Base-by-base conservation (phyloP, 225 moss, liverwort and hornwort species). In the Pseudoscleropodium purum region DNA sequence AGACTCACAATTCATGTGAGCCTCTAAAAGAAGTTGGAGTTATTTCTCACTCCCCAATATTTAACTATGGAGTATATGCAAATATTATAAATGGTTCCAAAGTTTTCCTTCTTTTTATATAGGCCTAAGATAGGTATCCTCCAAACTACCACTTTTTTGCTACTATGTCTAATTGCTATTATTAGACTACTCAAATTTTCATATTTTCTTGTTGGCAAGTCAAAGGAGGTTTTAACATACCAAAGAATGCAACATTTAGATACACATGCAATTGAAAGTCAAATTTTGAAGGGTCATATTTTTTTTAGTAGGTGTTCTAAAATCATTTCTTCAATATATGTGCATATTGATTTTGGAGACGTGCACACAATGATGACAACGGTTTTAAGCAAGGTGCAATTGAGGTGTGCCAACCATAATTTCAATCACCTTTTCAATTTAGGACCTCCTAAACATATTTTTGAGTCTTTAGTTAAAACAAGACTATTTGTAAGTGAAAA, bases 321-420 rank as follows among this genome's bases (percentile, higher is more conserved):
- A 68, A 23, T 24, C 0, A 0, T 24, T 13, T 39, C 25, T 41
- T 72, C 26, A 26, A 41, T 8, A 26, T 26, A 25, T 4, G 1
- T 70, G 8, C 14, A 70, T 8, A 39, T 70, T n/a, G 24, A 25
- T 15, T 70, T 41, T 39, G 25, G 26, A 72, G 8, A 72, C 15
- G 15, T 15, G 39, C 2, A 72, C 0, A 68, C 3, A 37, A 11
- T 68, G 12, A 21, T 37, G 37, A 12, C 2, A 4, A 1, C 0
- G 1, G 2, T 37, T 72, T n/a, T 43, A n/a, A 1, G 1, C 3
- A 15, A 1, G 41, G 5, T 9, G 3, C 1, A 2, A 27, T 72
- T 41, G 2, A 1, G 15, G 8, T 14, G 8, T 37, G 6, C 0
- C 23, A 4, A 68, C 23, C 23, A 41, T 41, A 45, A 74, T 73